Evolutionary conservation across 106 monocot genomes (phyloP), one percentile per base, ranked within the genome.

Genomic region (Hemerocallis citrina): DNA sequence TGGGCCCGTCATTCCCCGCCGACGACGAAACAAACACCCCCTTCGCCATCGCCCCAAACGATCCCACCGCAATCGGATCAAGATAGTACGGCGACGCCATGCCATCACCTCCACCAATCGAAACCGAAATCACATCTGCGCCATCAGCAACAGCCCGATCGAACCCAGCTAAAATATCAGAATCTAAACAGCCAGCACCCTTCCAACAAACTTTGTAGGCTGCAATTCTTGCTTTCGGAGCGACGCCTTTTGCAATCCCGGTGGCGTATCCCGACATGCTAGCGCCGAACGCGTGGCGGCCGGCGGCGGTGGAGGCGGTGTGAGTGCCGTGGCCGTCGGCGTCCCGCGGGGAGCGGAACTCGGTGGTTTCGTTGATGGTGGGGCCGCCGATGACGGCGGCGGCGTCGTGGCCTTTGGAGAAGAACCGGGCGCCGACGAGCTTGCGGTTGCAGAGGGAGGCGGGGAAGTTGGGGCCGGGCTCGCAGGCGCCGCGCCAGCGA

Each of bases 291-390:
- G 72, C 68, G 45, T 91, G 86, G 55, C 86, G 68, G 21, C 95
- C 95, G 25, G 90, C 95, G 12, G 95, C 90, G 52, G 95, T 96
- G 41, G 95, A 82, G 14, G 95, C 84, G 4, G 95, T 96, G 79
- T 96, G 95, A 46, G 90, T 96, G 3, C 95, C 95, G 64, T 96
- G 95, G 0, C 95, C 95, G 41, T 96, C 95, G 44, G 95, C 95
- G 39, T 96, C 95, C 5, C 90, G 64, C 16, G 95, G 86, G 11
- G 90, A 96, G 17, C 72, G 62, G 69, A 64, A 96, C 68, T 96
- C 95, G 0, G 77, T 57, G 3, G 90, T 80, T 12, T 66, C 83
- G 58, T 90, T 90, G 35, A 76, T 75, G 11, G 63, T 77, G 4
- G 71, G 47, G 6, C 75, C 81, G 43, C 70, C 83, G 28, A 55